Evolutionary conservation across 805 yeast genomes (phyloP).

Genomic region (Candida incommunis): DNA sequence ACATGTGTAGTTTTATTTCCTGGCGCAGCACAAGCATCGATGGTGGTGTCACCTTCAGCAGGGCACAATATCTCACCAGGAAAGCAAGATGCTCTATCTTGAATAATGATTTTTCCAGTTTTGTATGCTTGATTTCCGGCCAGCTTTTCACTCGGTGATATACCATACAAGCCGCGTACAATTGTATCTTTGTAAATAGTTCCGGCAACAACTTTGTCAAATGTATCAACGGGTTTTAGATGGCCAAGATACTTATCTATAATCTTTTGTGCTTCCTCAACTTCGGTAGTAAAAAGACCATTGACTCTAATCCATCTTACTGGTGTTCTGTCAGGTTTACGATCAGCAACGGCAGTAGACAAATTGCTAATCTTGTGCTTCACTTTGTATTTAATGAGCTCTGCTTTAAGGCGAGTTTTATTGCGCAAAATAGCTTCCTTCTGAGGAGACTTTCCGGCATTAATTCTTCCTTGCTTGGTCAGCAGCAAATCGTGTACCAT

Average conservation of each 20-base stretch:
- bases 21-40: conserved; percentile 97
- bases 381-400: conserved; percentile 61
- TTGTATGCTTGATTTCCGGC: conserved; percentile 56
- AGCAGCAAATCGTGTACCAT: conserved; percentile 73
- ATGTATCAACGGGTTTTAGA: conserved; percentile 33
- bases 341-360: conserved; percentile 29
- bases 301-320: conserved; percentile 45
- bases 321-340: conserved; percentile 18
- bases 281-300: conserved; percentile 34
- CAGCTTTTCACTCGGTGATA: conserved; percentile 61
- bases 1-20: conserved; percentile 95
- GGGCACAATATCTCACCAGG: conserved; percentile 79
- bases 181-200: conserved; percentile 56
- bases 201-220: conserved; percentile 28
- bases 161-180: conserved; percentile 68
- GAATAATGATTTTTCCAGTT: conserved; percentile 72
- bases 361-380: conserved; percentile 49
- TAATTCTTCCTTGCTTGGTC: conserved; percentile 65
- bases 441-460: conserved; percentile 76
- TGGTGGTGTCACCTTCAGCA: conserved; percentile 42
- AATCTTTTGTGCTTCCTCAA: conserved; percentile 20
- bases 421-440: conserved; percentile 70
- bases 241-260: conserved; percentile 28
- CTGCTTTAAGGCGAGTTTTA: conserved; percentile 72
- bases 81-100: conserved; percentile 93